Evolutionary conservation across 1,284 basidiomycete species (phyloP).

Genomic region (Boletus albobrunnescens): DNA sequence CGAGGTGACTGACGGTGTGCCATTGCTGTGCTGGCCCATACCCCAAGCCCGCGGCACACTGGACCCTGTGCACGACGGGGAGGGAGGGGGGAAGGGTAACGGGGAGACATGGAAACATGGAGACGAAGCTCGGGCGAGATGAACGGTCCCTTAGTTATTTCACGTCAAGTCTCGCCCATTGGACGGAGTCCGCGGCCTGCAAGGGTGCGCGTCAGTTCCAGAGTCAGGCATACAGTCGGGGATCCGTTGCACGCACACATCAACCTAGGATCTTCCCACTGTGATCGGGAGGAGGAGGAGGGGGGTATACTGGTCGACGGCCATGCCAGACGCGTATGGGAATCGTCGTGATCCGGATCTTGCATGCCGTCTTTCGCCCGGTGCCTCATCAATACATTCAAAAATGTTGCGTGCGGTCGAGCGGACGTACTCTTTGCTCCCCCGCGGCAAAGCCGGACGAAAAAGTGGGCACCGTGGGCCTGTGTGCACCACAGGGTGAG

Average conservation of each 20-base stretch:
- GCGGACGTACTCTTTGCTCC: not conserved
- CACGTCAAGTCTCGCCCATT: not conserved
- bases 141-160: conserved; percentile 1
- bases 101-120: not conserved
- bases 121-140: conserved; percentile 2
- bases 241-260: conserved; percentile 3
- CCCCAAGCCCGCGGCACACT: conserved; percentile 1
- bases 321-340: not conserved
- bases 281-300: not conserved
- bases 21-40: conserved; percentile 3
- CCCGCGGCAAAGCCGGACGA: conserved; percentile 1
- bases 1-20: conserved; percentile 14
- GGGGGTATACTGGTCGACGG: not conserved
- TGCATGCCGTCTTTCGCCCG: not conserved
- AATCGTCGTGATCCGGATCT: conserved; percentile 1
- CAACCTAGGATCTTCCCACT: not conserved
- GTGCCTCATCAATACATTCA: not conserved
- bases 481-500: conserved; percentile 13
- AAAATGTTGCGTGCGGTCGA: not conserved
- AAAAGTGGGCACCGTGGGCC: not conserved
- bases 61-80: conserved; percentile 1
- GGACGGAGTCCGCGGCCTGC: conserved; percentile 10
- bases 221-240: not conserved
- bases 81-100: not conserved
- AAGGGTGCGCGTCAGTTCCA: conserved; percentile 3